Evolutionary conservation across 192 early-diverging fungal species (phyloP).

Genomic region (Entophlyctis luteolus): DNA sequence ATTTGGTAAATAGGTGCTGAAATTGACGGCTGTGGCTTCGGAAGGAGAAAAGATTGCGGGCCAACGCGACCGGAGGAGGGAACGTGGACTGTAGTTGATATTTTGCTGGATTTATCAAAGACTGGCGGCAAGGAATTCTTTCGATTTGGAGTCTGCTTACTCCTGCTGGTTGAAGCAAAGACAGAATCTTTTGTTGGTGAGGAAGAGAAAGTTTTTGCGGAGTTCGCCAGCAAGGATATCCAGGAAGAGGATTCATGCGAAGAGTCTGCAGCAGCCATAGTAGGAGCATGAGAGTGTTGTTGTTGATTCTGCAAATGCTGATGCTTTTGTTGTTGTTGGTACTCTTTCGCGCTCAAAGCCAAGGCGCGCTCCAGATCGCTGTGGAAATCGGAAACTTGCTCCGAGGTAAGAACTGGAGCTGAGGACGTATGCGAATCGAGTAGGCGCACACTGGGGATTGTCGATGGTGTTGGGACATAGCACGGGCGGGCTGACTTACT

Average conservation of each 20-base stretch:
- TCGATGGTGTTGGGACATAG: not conserved
- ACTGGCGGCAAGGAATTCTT: too few species aligned
- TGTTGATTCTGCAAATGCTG: not conserved
- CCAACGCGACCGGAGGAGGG: too few species aligned
- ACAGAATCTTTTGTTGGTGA: not conserved
- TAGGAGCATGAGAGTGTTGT: not conserved
- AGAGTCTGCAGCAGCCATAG: not conserved
- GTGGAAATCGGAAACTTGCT: not conserved
- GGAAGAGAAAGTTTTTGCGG: not conserved
- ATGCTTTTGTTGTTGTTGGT: not conserved
- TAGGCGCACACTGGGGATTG: not conserved
- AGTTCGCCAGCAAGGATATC: not conserved
- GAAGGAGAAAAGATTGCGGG: too few species aligned
- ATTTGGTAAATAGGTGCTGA: too few species aligned
- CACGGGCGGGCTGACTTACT: not conserved
- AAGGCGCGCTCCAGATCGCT: constrained; percentile 1
- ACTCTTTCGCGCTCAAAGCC: not conserved
- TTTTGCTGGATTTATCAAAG: too few species aligned
- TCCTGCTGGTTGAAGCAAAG: too few species aligned
- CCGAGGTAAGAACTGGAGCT: not conserved
- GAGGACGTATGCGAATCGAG: not conserved
- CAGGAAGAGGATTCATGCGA: not conserved
- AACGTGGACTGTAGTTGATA: too few species aligned
- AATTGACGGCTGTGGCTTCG: too few species aligned
- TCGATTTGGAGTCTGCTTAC: too few species aligned